A percentile compares a stretch with the other conserved stretches of the same genome.
Evolutionary conservation across 768 basidiomycete genomes (phyloP).

Genomic region (Suillus subaureus): DNA sequence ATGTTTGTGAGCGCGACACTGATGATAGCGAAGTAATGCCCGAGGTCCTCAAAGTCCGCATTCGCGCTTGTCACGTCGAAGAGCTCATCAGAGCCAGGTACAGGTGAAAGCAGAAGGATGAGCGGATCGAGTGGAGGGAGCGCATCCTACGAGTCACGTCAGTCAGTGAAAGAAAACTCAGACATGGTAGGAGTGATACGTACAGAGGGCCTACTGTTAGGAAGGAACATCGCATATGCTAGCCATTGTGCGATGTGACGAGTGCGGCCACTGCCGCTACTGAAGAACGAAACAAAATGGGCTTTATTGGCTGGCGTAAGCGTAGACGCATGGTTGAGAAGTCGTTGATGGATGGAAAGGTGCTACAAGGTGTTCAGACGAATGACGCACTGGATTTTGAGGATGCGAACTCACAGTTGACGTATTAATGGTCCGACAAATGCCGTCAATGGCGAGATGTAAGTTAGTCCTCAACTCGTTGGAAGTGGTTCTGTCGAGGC

Average conservation of each 20-base stretch:
- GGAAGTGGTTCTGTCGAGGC: conserved; percentile 53
- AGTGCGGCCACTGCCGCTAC: conserved; percentile 49
- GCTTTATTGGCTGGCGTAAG: conserved; percentile 54
- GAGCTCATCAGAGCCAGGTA: conserved; percentile 41
- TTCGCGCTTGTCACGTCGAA: conserved; percentile 57
- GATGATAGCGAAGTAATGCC: conserved; percentile 58
- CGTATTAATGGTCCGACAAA: conserved; percentile 45
- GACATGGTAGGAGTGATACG: conserved; percentile 18
- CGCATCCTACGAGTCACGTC: conserved; percentile 36
- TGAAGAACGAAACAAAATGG: conserved; percentile 51
- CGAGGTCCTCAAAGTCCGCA: conserved; percentile 64
- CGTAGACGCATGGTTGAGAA: conserved; percentile 42
- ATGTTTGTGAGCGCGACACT: conserved; percentile 60
- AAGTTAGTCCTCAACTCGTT: conserved; percentile 49
- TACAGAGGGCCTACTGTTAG: neutral
- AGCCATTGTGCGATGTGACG: conserved; percentile 60
- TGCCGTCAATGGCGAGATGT: conserved; percentile 45
- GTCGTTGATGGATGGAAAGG: conserved; percentile 43
- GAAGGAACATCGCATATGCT: conserved; percentile 42
- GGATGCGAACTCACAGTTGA: conserved; percentile 23
- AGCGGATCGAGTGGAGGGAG: conserved; percentile 56
- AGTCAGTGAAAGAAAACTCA: neutral
- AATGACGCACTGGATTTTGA: neutral
- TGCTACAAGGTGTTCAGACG: conserved; percentile 41
- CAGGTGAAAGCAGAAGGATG: conserved; percentile 50